Percentiles rank a stretch among this genome's conserved stretches.
Conservation (phyloP, 2,329 filamentous ascomycete species). For the Fonsecaea erecta region DNA sequence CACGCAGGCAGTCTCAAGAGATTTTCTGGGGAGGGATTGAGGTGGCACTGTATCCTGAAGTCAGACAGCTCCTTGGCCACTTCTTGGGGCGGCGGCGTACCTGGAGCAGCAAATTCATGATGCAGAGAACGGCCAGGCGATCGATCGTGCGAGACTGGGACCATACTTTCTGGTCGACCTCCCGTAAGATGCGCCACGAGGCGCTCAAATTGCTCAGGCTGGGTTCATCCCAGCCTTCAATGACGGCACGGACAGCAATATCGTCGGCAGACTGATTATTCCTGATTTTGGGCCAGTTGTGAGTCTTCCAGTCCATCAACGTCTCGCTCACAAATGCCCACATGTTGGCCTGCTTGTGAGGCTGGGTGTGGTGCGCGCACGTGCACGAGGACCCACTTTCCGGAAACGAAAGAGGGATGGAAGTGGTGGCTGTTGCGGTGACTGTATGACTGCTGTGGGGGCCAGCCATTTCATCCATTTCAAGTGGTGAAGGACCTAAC, state of each 20-base stretch:
- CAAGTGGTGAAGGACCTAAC: not conserved
- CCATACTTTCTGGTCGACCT: slow-evolving; percentile 11
- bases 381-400: slow-evolving; percentile 9
- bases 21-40: not conserved
- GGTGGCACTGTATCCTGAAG: slow-evolving; percentile 4
- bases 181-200: slow-evolving; percentile 7
- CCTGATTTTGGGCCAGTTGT: slow-evolving; percentile 2
- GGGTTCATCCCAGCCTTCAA: slow-evolving; percentile 2
- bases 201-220: not conserved
- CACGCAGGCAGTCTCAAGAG: not conserved
- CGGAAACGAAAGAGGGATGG: slow-evolving; percentile 1
- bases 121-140: slow-evolving; percentile 1
- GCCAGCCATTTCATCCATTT: slow-evolving; percentile 1
- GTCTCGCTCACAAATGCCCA: slow-evolving; percentile 5
- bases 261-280: not conserved
- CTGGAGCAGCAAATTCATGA: slow-evolving; percentile 1
- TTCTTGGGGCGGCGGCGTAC: not conserved
- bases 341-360: slow-evolving; percentile 1
- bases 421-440: not conserved
- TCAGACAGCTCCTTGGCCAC: not conserved
- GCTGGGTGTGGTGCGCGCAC: not conserved
- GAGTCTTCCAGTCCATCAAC: slow-evolving; percentile 7
- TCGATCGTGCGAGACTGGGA: not conserved
- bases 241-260: slow-evolving; percentile 15
- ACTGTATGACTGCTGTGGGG: not conserved